A percentile compares a stretch with the other conserved stretches of the same genome.
phyloP scores from a whole-genome alignment of 2,329 filamentous ascomycete genomes.

The Penicillium sclerotiorum region DNA sequence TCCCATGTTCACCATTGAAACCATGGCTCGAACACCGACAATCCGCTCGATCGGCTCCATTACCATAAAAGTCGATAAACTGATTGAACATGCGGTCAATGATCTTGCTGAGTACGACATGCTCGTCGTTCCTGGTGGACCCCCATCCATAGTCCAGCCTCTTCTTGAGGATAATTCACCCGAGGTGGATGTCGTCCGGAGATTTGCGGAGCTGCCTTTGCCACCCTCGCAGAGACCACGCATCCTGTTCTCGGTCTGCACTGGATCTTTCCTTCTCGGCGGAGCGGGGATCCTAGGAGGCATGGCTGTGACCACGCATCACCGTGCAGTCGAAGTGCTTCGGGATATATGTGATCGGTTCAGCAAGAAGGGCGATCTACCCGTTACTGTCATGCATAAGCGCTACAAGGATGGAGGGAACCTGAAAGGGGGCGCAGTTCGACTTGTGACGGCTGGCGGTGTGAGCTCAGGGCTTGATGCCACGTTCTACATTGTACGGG shows the following conservation, averaged over 20 bases:
- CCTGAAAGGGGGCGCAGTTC: constrained; percentile 51
- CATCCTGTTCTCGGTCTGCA: constrained; percentile 45
- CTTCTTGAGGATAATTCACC: constrained; percentile 23
- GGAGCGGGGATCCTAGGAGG: constrained; percentile 39
- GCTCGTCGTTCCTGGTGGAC: constrained; percentile 43
- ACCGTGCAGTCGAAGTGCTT: constrained; percentile 28
- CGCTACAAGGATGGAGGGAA: constrained; percentile 25
- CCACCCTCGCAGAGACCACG: constrained; percentile 27
- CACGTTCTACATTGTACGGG: constrained; percentile 79
- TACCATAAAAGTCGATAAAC: constrained; percentile 34
- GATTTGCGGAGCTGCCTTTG: constrained; percentile 22
- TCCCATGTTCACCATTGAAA: constrained; percentile 35
- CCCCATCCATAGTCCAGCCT: constrained; percentile 26
- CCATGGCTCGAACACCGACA: constrained; percentile 34
- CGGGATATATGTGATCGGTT: constrained; percentile 23
- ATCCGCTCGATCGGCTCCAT: constrained; percentile 29
- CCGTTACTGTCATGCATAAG: constrained; percentile 19
- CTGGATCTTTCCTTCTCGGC: constrained; percentile 41
- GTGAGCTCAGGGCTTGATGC: constrained; percentile 81
- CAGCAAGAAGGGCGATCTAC: constrained; percentile 3
- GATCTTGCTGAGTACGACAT: constrained; percentile 40
- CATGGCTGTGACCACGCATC: constrained; percentile 44
- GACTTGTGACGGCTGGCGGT: constrained; percentile 80
- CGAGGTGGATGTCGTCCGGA: constrained; percentile 27
- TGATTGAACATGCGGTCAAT: constrained; percentile 30